Base-by-base conservation (phyloP, 441 rosid genomes). In the Geranium incanum region DNA sequence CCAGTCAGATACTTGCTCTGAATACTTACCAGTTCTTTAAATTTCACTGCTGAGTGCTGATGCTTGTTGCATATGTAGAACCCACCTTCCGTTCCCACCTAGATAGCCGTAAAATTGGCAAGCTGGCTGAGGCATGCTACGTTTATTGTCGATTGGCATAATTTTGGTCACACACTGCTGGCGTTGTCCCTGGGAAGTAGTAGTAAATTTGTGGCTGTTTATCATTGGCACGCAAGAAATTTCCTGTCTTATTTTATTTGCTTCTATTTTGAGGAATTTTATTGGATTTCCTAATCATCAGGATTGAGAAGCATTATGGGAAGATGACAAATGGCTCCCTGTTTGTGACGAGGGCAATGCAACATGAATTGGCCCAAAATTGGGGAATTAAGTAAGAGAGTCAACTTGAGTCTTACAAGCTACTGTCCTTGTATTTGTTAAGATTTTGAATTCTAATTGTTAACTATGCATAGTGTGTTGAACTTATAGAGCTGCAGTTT, bases 41-140 rank as follows among this genome's bases (percentile, higher is more conserved):
- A 59, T 28, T 59, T 59, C 1, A 59, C 64, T 59, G 18, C 64
- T 59, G 28, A 59, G 33, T 59, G 18, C 64, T 59, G 28, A 59
- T 18, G 28, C 64, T 59, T 15, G 64, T 66, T 70, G 66, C 52
- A 78, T 81, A 66, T 78, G 67, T 67, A 95, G 99, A 95, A 95
- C 76, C 99, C 98, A 69, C 99, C 99, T 64, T 95, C 98, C 5
- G 96, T 95, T 82, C 98, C 98, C 50, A 86, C 98, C 39, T 78
- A 92, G 76, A 73, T 87, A 63, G 97, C 94, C 73, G 95, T 92
- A 50, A 89, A 89, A 84, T 90, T 96, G 97, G 98, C 93, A 11
- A 92, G 97, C 83, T 86, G 86, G 74, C 84, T 85, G 79, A 85
- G 91, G 77, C 78, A 74, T 70, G 87, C 97, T 13, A 83, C 88